Evolutionary conservation across 2,329 filamentous ascomycete genomes (phyloP), one percentile per base, ranked within the genome.

Genomic region (Esteya vermicola): DNA sequence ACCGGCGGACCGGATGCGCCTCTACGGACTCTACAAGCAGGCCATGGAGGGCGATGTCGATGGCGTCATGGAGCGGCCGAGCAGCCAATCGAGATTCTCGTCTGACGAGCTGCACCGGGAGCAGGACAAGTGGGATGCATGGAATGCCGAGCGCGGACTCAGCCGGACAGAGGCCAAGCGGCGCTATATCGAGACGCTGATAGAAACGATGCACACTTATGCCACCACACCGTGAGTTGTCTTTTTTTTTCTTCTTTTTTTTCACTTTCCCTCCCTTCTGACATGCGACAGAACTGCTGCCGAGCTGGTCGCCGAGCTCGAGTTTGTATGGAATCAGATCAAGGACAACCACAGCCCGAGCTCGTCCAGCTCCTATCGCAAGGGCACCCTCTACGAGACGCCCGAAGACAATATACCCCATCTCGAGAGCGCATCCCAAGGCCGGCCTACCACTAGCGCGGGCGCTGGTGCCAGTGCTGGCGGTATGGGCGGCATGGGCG

Each of bases 251-350:
- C n/a, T n/a, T n/a, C n/a, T n/a, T n/a, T n/a, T n/a, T n/a, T n/a
- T n/a, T n/a, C n/a, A n/a, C n/a, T n/a, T n/a, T n/a, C n/a, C n/a
- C n/a, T 30, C 21, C 25, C 30, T 20, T 26, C 27, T 26, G 10
- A 26, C 30, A 21, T 18, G 12, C 4, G 25, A 40, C 47, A 78
- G 74, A 36, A 86, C 94, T 56, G 85, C 85, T 8, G 73, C 80
- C 44, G 88, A 93, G 59, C 70, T 98, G 30, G 88, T 96, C 28
- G 71, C 78, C 9, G 91, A 98, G 59, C 74, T 98, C n/a, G 91
- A 98, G 61, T 98, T 96, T 52, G 89, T 98, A 30, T 98, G 91
- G 91, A 86, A 95, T 51, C 91, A 96, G 58, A 89, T 98, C 51
- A 93, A 91, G 59, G 81, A 81, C 50, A 95, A 89, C 52, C 75